A percentile compares a stretch with the other conserved stretches of the same genome.
Conservation (phyloP, 2,329 filamentous ascomycete genomes). For the Neopestalotiopsis rosae region DNA sequence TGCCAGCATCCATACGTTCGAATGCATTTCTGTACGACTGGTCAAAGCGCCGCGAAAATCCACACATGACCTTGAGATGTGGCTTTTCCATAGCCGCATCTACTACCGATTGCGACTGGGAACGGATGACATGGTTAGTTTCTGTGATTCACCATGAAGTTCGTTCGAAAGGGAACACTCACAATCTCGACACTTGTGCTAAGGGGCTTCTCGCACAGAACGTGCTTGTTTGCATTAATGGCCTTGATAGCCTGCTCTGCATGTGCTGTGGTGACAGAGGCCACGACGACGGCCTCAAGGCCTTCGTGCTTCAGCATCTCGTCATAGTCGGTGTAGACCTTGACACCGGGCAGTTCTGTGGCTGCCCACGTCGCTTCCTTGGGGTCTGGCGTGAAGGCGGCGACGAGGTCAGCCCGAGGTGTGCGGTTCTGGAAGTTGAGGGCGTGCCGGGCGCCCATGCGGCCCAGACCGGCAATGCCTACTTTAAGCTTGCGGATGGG, state of each 20-base stretch:
- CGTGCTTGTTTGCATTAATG: slow-evolving; percentile 59
- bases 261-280: slow-evolving; percentile 53
- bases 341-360: slow-evolving; percentile 55
- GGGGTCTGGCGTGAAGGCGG: slow-evolving; percentile 10
- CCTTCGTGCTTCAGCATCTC: slow-evolving; percentile 60
- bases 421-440: slow-evolving; percentile 16
- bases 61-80: slow-evolving; percentile 69
- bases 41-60: slow-evolving; percentile 71
- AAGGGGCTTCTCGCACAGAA: slow-evolving; percentile 65
- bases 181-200: slow-evolving; percentile 65
- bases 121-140: neutral
- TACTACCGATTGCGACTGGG: slow-evolving; percentile 65
- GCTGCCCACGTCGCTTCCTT: slow-evolving; percentile 48
- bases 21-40: slow-evolving; percentile 67
- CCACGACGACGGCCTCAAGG: slow-evolving; percentile 47
- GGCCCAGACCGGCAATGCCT: slow-evolving; percentile 12
- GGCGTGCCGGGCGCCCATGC: slow-evolving; percentile 17
- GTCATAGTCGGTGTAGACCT: slow-evolving; percentile 58
- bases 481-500: slow-evolving; percentile 10
- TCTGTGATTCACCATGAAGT: neutral
- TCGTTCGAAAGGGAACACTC: slow-evolving; percentile 31
- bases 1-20: slow-evolving; percentile 53
- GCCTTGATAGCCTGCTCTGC: slow-evolving; percentile 62
- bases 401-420: slow-evolving; percentile 10
- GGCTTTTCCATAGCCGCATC: slow-evolving; percentile 60